Evolutionary conservation across 2,329 filamentous ascomycete species (phyloP), one percentile per base, ranked within the genome.

Genomic region (Botryotinia narcissicola): DNA sequence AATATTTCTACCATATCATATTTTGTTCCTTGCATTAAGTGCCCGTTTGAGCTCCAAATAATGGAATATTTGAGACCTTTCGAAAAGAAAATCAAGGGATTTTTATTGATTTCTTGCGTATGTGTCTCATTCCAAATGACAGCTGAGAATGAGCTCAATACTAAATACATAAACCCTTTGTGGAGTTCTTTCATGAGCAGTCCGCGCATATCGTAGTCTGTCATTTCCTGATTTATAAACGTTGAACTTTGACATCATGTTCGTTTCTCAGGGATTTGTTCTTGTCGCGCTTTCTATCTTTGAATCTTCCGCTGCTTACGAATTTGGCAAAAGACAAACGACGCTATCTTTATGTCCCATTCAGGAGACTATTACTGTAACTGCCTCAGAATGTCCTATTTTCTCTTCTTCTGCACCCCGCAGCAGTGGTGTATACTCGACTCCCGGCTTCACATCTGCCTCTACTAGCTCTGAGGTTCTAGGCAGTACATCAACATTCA

Each of bases 291-390:
- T 71, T 63, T 71, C 69, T 29, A 54, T 71, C 42, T 46, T 71
- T 44, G 25, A 64, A 25, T 25, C 37, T 22, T 64, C 69, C 20
- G 18, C 69, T 29, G 69, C 69, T 51, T 71, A 64, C 18, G 32
- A 37, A 46, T 18, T 64, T 29, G 69, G 48, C 7, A 51, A 44
- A 71, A 71, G 69, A 64, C 46, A 71, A 63, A 42, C 32, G 40
- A 14, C 42, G 1, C 8, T 12, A 46, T 29, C 42, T 22, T 40
- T 32, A 22, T 71, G 69, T 71, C 44, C 59, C 63, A 44, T 10
- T 3, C 66, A 40, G 37, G 48, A 68, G 66, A 68, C 66, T 9
- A 63, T 71, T 20, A 71, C 69, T 25, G 42, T 71, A 10, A 71
- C 69, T 51, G 44, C 60, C 48, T 29, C 32, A 8, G 57, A 37